Conservation (phyloP, 2,329 filamentous ascomycete genomes). For the Davidsoniella neocaledoniae region DNA sequence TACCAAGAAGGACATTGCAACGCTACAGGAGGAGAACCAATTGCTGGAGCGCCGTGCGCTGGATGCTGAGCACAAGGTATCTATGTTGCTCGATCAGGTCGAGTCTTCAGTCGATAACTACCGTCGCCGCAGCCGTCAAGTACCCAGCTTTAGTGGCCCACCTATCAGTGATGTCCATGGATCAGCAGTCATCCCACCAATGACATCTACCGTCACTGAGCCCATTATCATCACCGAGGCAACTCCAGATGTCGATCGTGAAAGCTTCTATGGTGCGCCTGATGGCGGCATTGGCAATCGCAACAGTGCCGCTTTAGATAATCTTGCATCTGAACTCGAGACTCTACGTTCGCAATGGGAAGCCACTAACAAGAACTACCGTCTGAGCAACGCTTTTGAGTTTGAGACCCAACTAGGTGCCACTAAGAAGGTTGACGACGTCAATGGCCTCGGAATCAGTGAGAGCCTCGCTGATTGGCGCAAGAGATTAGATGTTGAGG, state of each 20-base stretch:
- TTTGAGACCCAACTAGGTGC: conserved; percentile 40
- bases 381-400: conserved; percentile 76
- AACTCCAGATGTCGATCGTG: conserved; percentile 31
- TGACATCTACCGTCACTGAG: conserved; percentile 1
- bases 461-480: conserved; percentile 67
- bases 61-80: conserved; percentile 87
- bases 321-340: conserved; percentile 80
- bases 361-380: conserved; percentile 86
- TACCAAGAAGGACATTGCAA: conserved; percentile 54
- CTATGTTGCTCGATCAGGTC: conserved; percentile 82
- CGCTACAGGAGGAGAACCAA: conserved; percentile 66
- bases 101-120: conserved; percentile 90
- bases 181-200: conserved; percentile 19
- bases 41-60: conserved; percentile 67
- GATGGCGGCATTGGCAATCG: conserved; percentile 32
- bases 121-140: conserved; percentile 55
- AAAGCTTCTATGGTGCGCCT: conserved; percentile 47
- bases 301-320: conserved; percentile 62
- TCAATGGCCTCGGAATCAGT: conserved; percentile 35
- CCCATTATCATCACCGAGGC: conserved; percentile 7
- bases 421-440: conserved; percentile 28
- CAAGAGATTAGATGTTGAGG: conserved; percentile 49
- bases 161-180: conserved; percentile 21
- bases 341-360: conserved; percentile 86
- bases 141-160: conserved; percentile 22